Evolutionary conservation across 805 yeast species (phyloP).

Genomic region (Suhomyces faveliae): DNA sequence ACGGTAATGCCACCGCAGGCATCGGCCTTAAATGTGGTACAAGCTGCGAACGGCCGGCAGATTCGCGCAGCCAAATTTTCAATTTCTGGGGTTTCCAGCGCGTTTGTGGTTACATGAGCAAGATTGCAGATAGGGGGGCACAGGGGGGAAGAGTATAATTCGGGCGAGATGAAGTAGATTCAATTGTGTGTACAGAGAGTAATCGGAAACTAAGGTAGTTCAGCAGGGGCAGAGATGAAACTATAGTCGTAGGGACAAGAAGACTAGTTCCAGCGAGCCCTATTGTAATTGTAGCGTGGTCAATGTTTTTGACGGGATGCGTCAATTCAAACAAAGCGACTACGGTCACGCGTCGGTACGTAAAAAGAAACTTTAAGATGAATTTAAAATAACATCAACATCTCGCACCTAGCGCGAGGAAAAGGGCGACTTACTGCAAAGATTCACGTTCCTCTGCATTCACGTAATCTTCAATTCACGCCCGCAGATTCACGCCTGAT

Average conservation of each 20-base stretch:
- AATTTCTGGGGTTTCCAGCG: background rate
- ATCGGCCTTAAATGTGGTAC: background rate
- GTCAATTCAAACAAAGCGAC: background rate
- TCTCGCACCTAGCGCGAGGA: background rate
- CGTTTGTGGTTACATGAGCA: background rate
- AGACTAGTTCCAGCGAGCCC: background rate
- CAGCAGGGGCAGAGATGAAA: background rate
- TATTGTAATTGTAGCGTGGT: background rate
- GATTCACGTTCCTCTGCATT: background rate
- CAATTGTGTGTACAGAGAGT: background rate
- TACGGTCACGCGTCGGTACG: background rate
- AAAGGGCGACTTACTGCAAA: background rate
- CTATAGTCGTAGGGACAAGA: background rate
- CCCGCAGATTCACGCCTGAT: conserved; percentile 1
- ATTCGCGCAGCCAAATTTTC: background rate
- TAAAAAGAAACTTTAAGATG: background rate
- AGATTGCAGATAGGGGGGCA: background rate
- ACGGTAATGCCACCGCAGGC: background rate
- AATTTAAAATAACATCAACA: background rate
- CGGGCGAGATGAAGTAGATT: background rate
- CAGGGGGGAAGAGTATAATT: background rate
- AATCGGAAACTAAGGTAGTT: background rate
- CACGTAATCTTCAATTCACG: background rate
- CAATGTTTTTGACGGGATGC: conserved; percentile 1
- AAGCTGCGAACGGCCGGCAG: background rate